These are phyloP conservation scores for Beta corolliflora DNA, from an alignment of 179 eudicot species.

Conservation along the genomic window DNA sequence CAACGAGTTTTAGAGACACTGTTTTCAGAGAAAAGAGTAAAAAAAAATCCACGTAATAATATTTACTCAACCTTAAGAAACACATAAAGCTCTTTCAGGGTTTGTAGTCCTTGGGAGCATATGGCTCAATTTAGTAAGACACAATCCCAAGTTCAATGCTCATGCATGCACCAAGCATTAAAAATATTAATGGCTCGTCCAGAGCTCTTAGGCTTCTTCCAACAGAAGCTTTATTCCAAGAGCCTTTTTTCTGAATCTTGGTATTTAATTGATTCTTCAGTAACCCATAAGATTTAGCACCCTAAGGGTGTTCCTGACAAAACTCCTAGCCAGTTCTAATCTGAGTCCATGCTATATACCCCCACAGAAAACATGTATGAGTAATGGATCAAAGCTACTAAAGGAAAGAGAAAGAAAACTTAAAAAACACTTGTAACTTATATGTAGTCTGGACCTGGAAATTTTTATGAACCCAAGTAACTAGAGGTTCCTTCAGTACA, in stretches of 20 bases:
- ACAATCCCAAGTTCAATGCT: neutral
- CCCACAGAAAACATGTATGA: neutral
- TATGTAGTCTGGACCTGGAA: conserved; percentile 59
- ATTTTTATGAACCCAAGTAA: conserved; percentile 90
- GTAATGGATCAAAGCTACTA: neutral
- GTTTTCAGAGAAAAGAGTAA: neutral
- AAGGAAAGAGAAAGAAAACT: neutral
- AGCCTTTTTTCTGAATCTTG: neutral
- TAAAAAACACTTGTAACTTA: neutral
- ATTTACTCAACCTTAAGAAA: too few relatives aligned
- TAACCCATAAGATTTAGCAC: conserved; percentile 6
- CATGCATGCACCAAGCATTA: neutral
- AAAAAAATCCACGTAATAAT: too few relatives aligned
- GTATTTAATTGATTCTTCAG: neutral
- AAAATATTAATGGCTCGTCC: neutral
- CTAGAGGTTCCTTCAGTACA: conserved; percentile 67
- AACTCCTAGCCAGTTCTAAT: neutral
- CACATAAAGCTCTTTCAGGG: too few relatives aligned
- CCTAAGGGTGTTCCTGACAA: neutral
- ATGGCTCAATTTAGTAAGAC: neutral
- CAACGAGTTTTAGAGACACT: neutral
- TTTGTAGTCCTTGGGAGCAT: neutral
- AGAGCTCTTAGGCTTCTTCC: neutral
- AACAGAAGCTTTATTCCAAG: neutral
- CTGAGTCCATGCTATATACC: neutral